Conservation (phyloP, 371 early-diverging fungal genomes). For the Funneliformis caledonium region DNA sequence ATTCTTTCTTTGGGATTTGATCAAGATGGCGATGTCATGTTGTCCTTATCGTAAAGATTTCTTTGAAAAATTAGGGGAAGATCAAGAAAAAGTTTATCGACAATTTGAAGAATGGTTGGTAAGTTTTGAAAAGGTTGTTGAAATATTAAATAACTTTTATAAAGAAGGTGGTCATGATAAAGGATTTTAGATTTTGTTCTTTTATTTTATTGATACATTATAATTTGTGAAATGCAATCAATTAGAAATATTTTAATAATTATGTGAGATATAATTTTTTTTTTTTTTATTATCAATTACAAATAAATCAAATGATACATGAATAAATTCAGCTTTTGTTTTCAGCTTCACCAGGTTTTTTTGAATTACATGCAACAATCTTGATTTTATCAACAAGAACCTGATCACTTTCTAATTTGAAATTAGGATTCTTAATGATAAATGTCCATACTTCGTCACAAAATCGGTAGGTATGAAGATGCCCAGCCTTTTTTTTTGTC, state of each 20-base stretch:
- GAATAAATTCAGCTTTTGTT: background rate
- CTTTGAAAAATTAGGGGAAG: conserved; percentile 81
- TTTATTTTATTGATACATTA: background rate
- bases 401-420: conserved; percentile 81
- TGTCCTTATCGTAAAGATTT: conserved; percentile 91
- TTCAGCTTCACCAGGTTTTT: conserved; percentile 64
- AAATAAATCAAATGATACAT: background rate
- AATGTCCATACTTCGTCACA: conserved; percentile 98
- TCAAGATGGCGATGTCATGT: conserved; percentile 90
- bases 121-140: conserved; percentile 72
- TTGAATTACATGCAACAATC: conserved; percentile 87
- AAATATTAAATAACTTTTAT: conserved; percentile 59
- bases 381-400: conserved; percentile 87
- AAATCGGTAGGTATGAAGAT: conserved; percentile 86
- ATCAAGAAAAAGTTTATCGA: conserved; percentile 56
- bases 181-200: conserved; percentile 25
- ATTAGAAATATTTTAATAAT: background rate
- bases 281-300: too few relatives aligned
- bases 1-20: background rate
- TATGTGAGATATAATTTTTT: background rate
- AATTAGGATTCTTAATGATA: conserved; percentile 83
- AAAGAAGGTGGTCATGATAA: conserved; percentile 33
- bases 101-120: conserved; percentile 72
- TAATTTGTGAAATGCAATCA: background rate
- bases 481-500: conserved; percentile 59